Base-by-base conservation (phyloP, 441 rosid genomes). In the Pelargonium australe region DNA sequence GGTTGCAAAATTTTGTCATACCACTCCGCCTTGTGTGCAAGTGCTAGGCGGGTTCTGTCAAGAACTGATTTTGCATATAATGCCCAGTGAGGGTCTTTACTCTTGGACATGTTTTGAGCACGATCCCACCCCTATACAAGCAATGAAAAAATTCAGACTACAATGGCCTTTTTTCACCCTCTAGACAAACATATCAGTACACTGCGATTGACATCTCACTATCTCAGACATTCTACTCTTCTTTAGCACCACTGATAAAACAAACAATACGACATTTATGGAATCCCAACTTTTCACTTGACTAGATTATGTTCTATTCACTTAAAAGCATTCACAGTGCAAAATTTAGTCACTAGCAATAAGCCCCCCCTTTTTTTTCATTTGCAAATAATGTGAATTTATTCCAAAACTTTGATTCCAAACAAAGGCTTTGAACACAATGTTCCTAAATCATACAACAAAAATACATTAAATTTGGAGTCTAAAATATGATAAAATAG, bases 11-110 rank as follows among this genome's bases (percentile, higher is more conserved):
- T 72, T 79, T 77, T 80, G 65, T 86, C 97, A 79, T 92, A 95
- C 84, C 83, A 87, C 76, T 90, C 99, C 67, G 95, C 96, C 82
- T 89, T 95, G 84, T 82, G 80, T 75, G 93, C 73, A 75, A 95
- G 89, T 64, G 95, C 86, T 68, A 92, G 95, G 68, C 98, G 93
- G 63, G 95, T 92, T 84, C 99, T 90, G 78, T 95, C 99, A 51
- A 95, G 95, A 73, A 89, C 88, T 53, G 99, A 90, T 82, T 95
- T 95, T 41, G 98, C 92, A 82, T 85, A 92, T 75, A 95, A 81
- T 34, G 99, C 97, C 97, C 99, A 95, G 45, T 85, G 75, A 77
- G 78, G 80, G 70, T 76, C 83, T 83, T 79, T 83, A 74, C 70
- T 81, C 74, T 79, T 87, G 80, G 61, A 87, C 95, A 88, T 87